Evolutionary conservation across 106 monocot genomes (phyloP), one percentile per base, ranked within the genome.

Genomic region (Cymbidium sinense): DNA sequence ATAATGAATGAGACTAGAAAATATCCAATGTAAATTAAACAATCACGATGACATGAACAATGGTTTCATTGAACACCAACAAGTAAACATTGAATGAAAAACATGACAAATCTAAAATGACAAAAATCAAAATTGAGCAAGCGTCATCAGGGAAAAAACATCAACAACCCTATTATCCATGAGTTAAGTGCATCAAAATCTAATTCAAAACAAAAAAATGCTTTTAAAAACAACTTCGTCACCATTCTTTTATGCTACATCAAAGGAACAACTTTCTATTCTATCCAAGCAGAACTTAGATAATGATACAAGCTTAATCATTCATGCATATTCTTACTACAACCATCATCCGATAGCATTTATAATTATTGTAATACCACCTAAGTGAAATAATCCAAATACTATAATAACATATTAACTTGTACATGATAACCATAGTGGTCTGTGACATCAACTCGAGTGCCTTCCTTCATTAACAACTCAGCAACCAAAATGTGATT

Each of bases 401-500:
- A 30, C 9, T n/a, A n/a, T n/a, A 64, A 64, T 27, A 64, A 64
- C 27, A 34, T 35, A 74, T 23, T 27, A 76, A 69, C 20, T 12
- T 81, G 41, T 70, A 99, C 98, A 94, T 94, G 98, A 82, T 99
- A 99, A 34, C 98, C 98, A 83, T 87, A 90, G 33, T 81, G 80
- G 85, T 99, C 98, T 21, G 84, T 79, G 2, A 86, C 88, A 85
- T 94, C 81, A 27, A 94, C 78, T 71, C 83, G 84, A 76, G 90
- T 86, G 11, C 98, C 98, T 64, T 99, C 94, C 78, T 94, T 92
- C 21, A 99, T 82, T 77, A 94, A 85, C 5, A 99, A 88, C 84
- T 99, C 98, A 3, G 98, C 98, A 54, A 94, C 88, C 76, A 90
- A 90, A 35, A 94, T 82, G 61, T 94, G 86, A 21, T n/a, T n/a